Conservation (phyloP, 176 grass and related monocot species). For the Triticum turgidum region DNA sequence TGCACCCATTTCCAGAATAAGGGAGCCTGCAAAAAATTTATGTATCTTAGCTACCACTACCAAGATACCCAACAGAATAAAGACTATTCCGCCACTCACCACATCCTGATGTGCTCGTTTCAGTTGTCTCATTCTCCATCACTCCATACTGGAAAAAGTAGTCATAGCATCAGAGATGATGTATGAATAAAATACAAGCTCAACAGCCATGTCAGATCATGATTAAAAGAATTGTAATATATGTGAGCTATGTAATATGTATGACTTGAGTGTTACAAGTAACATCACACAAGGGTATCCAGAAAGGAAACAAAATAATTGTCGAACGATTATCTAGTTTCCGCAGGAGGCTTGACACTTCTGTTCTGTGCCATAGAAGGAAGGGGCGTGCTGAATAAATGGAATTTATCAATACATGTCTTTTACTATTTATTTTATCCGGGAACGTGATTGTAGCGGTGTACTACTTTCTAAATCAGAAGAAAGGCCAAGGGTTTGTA, state of each 20-base stretch:
- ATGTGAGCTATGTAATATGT: neutral
- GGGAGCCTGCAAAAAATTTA: constrained; percentile 58
- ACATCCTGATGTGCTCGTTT: constrained; percentile 98
- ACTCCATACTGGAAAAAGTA: constrained; percentile 77
- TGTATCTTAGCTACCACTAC: constrained; percentile 19
- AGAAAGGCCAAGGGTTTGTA: constrained; percentile 27
- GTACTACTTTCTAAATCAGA: neutral
- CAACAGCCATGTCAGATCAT: neutral
- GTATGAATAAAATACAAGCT: neutral
- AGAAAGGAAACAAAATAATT: neutral
- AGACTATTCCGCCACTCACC: constrained; percentile 53
- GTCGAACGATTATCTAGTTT: neutral
- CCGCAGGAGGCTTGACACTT: neutral
- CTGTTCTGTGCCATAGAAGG: neutral
- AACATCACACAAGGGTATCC: neutral
- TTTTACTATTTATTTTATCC: constrained; percentile 2
- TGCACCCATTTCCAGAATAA: constrained; percentile 98
- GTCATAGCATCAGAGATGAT: constrained; percentile 16
- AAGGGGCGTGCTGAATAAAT: neutral
- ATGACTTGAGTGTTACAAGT: neutral
- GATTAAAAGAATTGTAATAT: neutral
- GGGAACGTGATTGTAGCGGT: neutral
- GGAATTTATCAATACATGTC: constrained; percentile 2
- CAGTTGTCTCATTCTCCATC: constrained; percentile 90
- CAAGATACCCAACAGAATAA: constrained; percentile 26